These are phyloP conservation scores for Tylopilus vinaceipallidus DNA, from an alignment of 768 basidiomycete species.

Conservation along the genomic window DNA sequence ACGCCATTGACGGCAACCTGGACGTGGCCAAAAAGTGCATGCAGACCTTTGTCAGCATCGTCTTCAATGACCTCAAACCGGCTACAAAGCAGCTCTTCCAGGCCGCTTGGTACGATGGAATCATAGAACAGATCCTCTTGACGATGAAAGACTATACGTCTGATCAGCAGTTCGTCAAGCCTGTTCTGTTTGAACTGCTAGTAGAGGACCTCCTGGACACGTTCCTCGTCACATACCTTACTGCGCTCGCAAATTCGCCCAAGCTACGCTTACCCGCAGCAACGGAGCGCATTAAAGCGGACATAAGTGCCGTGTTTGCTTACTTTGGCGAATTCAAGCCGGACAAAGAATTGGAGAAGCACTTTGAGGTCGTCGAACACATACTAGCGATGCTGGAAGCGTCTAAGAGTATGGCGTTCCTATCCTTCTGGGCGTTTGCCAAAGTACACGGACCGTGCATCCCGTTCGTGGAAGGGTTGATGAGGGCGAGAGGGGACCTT, in stretches of 20 bases:
- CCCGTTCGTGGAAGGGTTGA: constrained; percentile 84
- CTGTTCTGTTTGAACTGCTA: constrained; percentile 85
- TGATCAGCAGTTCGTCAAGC: constrained; percentile 91
- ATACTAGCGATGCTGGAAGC: constrained; percentile 80
- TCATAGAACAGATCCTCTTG: constrained; percentile 85
- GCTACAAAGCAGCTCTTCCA: constrained; percentile 86
- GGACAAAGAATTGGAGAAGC: constrained; percentile 72
- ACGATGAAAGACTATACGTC: constrained; percentile 95
- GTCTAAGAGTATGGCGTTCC: constrained; percentile 83
- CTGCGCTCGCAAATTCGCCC: constrained; percentile 77
- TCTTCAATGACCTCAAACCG: constrained; percentile 91
- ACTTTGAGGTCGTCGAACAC: constrained; percentile 86
- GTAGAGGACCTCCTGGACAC: constrained; percentile 90
- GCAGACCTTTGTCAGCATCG: constrained; percentile 88
- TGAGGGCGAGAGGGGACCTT: constrained; percentile 87
- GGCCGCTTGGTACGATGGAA: constrained; percentile 84
- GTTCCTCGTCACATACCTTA: constrained; percentile 89
- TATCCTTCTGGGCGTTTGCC: constrained; percentile 93
- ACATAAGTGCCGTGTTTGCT: constrained; percentile 71
- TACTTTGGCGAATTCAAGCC: constrained; percentile 83
- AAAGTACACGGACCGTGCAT: constrained; percentile 92
- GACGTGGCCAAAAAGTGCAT: constrained; percentile 98
- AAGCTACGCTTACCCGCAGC: constrained; percentile 86
- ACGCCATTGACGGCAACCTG: constrained; percentile 96
- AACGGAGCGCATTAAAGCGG: constrained; percentile 77